Evolutionary conservation across 2,329 filamentous ascomycete genomes (phyloP).

Genomic region (Lecanoromycetidae sp.): DNA sequence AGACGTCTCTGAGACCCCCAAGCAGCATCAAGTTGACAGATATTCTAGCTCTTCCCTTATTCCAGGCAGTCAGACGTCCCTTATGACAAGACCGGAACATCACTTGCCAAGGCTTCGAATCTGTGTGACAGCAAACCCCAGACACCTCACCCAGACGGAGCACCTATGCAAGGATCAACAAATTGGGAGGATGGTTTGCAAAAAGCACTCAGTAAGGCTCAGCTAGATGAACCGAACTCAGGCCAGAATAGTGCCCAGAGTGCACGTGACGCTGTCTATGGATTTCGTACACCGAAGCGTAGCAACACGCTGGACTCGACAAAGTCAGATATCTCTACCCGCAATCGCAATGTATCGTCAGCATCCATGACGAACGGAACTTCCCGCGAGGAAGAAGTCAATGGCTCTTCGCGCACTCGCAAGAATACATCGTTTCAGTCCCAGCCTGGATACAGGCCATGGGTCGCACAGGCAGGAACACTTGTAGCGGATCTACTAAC

Average conservation of each 20-base stretch:
- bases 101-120: conserved; percentile 57
- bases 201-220: conserved; percentile 59
- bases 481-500: conserved; percentile 88
- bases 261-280: conserved; percentile 29
- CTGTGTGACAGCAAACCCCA: conserved; percentile 82
- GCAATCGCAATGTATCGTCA: conserved; percentile 17
- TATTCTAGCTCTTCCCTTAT: conserved; percentile 68
- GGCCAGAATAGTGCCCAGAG: conserved; percentile 30
- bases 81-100: conserved; percentile 90
- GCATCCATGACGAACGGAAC: conserved; percentile 24
- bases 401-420: conserved; percentile 40
- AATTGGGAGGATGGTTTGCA: conserved; percentile 60
- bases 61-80: conserved; percentile 91
- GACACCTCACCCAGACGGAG: conserved; percentile 63
- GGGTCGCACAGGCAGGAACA: conserved; percentile 94
- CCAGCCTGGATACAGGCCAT: conserved; percentile 92
- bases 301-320: conserved; percentile 25
- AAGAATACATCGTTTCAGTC: conserved; percentile 57
- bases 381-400: conserved; percentile 51
- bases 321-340: conserved; percentile 9
- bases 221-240: conserved; percentile 44
- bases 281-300: conserved; percentile 28
- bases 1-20: no score
- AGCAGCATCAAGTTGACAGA: not conserved
- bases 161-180: conserved; percentile 52